Conservation (phyloP, 306 rosid genomes). For the Sophora flavescens region DNA sequence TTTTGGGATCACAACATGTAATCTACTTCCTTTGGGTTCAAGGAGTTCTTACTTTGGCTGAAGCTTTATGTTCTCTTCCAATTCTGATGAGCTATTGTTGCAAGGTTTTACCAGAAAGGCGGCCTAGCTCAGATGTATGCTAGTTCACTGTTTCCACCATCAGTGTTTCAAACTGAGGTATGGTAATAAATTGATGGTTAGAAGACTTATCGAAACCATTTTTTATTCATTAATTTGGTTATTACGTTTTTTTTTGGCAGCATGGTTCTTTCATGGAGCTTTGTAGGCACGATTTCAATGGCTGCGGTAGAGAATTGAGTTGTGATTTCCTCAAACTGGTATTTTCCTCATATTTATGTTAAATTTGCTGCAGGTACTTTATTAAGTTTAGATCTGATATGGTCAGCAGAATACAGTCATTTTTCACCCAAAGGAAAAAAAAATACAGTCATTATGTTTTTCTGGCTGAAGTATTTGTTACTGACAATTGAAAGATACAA, state of each 20-base stretch:
- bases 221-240: constrained; percentile 38
- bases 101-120: constrained; percentile 78
- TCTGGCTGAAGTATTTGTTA: constrained; percentile 9
- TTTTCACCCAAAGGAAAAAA: neutral
- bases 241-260: constrained; percentile 59
- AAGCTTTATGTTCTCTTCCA: constrained; percentile 36
- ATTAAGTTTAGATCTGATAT: constrained; percentile 31
- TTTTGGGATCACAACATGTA: constrained; percentile 91
- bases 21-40: constrained; percentile 43
- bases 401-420: constrained; percentile 20
- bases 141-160: constrained; percentile 59
- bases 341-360: constrained; percentile 34
- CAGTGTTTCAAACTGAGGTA: constrained; percentile 64
- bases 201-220: constrained; percentile 21
- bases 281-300: constrained; percentile 63
- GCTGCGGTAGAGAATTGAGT: constrained; percentile 63
- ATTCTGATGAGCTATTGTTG: constrained; percentile 50
- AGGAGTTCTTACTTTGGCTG: constrained; percentile 42
- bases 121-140: constrained; percentile 81
- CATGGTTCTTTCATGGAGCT: constrained; percentile 68
- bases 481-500: constrained; percentile 32
- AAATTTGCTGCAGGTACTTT: constrained; percentile 24
- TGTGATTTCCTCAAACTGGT: constrained; percentile 69
- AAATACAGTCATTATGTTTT: constrained; percentile 13
- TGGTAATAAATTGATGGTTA: constrained; percentile 35